Evolutionary conservation across 139 green algal genomes (phyloP).

Genomic region (Coccomyxa sp.): DNA sequence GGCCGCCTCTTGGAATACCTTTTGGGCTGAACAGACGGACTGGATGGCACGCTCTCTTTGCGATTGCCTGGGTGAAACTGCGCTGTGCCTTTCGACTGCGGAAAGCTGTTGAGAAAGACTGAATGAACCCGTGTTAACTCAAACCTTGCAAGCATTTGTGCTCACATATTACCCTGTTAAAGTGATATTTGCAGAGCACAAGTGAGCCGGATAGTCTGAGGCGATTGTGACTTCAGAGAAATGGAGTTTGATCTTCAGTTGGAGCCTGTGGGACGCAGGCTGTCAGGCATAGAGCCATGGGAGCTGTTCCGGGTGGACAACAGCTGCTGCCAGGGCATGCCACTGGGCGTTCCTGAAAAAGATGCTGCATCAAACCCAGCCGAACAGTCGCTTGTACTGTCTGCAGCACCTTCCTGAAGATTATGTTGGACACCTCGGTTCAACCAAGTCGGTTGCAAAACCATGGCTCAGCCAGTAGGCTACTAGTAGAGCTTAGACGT

Average conservation of each 20-base stretch:
- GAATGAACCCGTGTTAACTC: constrained; percentile 15
- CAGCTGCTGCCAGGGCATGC: constrained; percentile 30
- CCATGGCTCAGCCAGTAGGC: no score
- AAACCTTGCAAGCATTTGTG: background rate
- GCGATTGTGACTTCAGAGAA: background rate
- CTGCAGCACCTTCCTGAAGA: no score
- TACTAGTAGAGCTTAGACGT: no score
- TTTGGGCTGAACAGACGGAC: background rate
- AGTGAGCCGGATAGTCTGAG: background rate
- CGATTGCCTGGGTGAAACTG: constrained; percentile 15
- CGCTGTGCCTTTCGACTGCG: background rate
- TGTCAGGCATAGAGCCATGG: constrained; percentile 77
- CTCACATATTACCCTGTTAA: constrained; percentile 2
- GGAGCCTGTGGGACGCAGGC: background rate
- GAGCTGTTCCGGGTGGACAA: constrained; percentile 82
- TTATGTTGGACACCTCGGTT: no score
- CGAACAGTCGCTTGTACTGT: background rate
- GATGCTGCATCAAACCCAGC: background rate
- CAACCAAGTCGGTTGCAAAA: no score
- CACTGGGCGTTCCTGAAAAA: constrained; percentile 14
- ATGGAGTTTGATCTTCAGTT: background rate
- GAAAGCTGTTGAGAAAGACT: background rate
- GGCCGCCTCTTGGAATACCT: no score
- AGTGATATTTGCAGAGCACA: background rate
- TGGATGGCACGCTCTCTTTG: background rate